These are phyloP conservation scores for Carex cristatella DNA, from an alignment of 176 grass and related monocot species.

Conservation along the genomic window DNA sequence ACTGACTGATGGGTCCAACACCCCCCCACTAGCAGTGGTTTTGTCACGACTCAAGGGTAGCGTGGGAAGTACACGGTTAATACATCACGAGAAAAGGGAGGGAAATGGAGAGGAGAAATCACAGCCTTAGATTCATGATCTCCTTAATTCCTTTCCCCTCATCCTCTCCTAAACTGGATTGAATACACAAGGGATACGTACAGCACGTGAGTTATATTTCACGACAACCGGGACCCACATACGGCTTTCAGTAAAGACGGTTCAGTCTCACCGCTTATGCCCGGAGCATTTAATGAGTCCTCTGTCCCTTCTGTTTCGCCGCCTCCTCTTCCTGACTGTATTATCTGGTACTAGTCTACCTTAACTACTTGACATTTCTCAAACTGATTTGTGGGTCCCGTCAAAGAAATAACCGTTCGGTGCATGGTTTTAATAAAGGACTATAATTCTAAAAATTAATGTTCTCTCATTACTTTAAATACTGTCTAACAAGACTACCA, in stretches of 20 bases:
- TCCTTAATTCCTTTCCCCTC: neutral
- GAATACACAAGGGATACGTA: neutral
- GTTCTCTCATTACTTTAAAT: conserved; percentile 37
- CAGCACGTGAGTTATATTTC: neutral
- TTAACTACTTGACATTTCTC: neutral
- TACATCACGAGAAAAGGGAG: conserved; percentile 11
- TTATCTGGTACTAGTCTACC: neutral
- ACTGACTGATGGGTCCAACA: neutral
- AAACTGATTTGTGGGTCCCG: neutral
- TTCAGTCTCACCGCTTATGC: neutral
- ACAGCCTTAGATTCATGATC: conserved; percentile 23
- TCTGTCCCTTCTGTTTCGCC: neutral
- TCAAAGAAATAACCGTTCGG: neutral
- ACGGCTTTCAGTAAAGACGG: no score
- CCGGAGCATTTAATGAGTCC: neutral
- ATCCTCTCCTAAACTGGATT: neutral
- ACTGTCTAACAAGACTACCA: conserved; percentile 13
- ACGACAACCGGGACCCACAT: neutral
- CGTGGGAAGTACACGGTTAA: neutral
- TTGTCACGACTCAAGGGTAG: neutral
- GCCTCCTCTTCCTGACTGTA: no score
- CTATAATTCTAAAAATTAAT: neutral
- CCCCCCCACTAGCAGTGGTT: no score
- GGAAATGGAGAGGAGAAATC: neutral
- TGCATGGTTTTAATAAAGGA: neutral